A percentile compares a stretch with the other conserved stretches of the same genome.
Evolutionary conservation across 1,284 basidiomycete genomes (phyloP).

Genomic region (Jaminaea rosea): DNA sequence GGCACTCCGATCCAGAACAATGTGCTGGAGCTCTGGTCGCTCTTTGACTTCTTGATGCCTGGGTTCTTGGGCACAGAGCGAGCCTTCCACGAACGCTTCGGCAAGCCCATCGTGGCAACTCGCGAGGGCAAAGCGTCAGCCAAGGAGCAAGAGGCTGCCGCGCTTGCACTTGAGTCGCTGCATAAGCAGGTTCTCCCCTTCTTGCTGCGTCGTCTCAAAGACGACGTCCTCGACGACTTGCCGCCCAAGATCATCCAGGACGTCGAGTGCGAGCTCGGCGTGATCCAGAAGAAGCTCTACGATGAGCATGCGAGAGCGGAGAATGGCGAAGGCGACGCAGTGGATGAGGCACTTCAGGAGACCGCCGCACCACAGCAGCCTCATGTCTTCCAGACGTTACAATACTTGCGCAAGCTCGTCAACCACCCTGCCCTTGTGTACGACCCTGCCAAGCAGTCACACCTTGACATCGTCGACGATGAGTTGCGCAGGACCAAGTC

Average conservation of each 20-base stretch:
- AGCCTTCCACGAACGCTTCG: constrained; percentile 91
- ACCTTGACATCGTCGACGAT: constrained; percentile 56
- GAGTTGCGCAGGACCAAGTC: constrained; percentile 51
- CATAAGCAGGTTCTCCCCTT: constrained; percentile 99
- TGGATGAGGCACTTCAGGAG: constrained; percentile 47
- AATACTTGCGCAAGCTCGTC: constrained; percentile 94
- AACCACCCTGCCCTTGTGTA: constrained; percentile 70
- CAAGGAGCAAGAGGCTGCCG: constrained; percentile 76
- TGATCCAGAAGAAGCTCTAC: constrained; percentile 56
- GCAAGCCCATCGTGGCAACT: constrained; percentile 89
- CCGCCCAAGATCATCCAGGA: constrained; percentile 99
- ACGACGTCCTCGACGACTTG: constrained; percentile 89
- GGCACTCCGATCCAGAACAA: constrained; percentile 99
- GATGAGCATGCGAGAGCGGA: constrained; percentile 68
- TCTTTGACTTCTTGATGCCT: constrained; percentile 99
- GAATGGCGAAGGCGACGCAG: constrained; percentile 54
- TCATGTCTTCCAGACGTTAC: constrained; percentile 55
- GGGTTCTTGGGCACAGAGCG: constrained; percentile 91
- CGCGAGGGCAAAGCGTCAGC: constrained; percentile 78
- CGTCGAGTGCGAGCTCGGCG: constrained; percentile 92
- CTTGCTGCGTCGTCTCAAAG: constrained; percentile 87
- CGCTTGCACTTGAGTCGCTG: constrained; percentile 79
- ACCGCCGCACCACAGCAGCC: constrained; percentile 37
- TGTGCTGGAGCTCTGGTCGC: constrained; percentile 92
- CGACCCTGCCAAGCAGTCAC: constrained; percentile 40